These are phyloP conservation scores for Tuber microsphaerosporum DNA, from an alignment of 495 filamentous ascomycete genomes.

Conservation along the genomic window DNA sequence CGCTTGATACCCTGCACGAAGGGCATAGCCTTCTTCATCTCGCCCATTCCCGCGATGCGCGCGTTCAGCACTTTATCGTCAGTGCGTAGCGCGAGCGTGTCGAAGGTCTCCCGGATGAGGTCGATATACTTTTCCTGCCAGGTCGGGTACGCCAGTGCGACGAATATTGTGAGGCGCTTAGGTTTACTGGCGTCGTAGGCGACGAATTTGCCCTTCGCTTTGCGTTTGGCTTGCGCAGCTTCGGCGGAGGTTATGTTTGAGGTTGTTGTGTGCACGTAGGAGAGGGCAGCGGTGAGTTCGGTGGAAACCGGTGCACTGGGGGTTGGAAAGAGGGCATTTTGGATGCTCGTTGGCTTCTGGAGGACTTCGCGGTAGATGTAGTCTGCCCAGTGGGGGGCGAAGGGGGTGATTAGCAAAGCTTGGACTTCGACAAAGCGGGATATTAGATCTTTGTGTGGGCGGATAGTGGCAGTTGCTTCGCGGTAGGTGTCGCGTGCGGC, in stretches of 20 bases:
- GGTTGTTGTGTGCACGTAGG: slow-evolving; percentile 68
- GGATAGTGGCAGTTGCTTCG: slow-evolving; percentile 64
- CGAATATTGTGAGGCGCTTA: slow-evolving; percentile 85
- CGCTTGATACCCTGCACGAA: slow-evolving; percentile 85
- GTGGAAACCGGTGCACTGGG: slow-evolving; percentile 55
- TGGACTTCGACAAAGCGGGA: slow-evolving; percentile 79
- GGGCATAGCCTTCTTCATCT: slow-evolving; percentile 97
- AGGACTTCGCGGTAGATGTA: slow-evolving; percentile 89
- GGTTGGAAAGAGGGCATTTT: slow-evolving; percentile 68
- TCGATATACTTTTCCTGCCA: slow-evolving; percentile 94
- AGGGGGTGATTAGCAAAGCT: slow-evolving; percentile 65
- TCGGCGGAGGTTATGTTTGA: slow-evolving; percentile 82
- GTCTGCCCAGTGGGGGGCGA: slow-evolving; percentile 91
- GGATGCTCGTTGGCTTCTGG: slow-evolving; percentile 64
- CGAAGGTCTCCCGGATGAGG: slow-evolving; percentile 62
- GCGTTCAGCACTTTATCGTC: slow-evolving; percentile 74
- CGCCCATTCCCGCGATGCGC: slow-evolving; percentile 67
- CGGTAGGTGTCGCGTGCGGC: slow-evolving; percentile 84
- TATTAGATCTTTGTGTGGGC: slow-evolving; percentile 74
- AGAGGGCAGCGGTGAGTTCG: slow-evolving; percentile 63
- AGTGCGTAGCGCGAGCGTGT: slow-evolving; percentile 50
- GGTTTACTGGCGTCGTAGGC: slow-evolving; percentile 80
- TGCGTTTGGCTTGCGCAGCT: slow-evolving; percentile 68
- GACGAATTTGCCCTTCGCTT: slow-evolving; percentile 76
- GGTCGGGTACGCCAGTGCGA: slow-evolving; percentile 64